Evolutionary conservation across 176 grass and related monocot species (phyloP), one percentile per base, ranked within the genome.

Genomic region (Oryza coarctata): DNA sequence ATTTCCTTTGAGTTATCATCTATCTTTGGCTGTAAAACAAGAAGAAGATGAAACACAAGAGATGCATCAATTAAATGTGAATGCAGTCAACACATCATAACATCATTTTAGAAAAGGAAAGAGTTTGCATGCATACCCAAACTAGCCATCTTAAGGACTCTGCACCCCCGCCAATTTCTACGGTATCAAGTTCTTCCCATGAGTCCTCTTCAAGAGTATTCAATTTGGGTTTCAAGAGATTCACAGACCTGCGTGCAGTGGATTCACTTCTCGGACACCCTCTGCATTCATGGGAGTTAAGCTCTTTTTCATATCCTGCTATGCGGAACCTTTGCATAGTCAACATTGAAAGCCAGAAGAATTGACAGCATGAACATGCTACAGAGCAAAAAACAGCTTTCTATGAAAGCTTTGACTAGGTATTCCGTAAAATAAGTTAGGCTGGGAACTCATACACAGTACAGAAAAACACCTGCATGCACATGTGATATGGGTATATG

Each of bases 161-260:
- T 1, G 93, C 85, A 18, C 96, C 96, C 18, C 83, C 85, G 49
- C 88, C 90, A 55, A 98, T 91, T 68, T 91, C 87, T 28, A 81
- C 73, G 12, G 80, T 84, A 83, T 98, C 89, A 47, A 98, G 89
- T 60, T 98, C 96, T 79, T 98, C 96, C 96, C 96, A 98, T 2
- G 96, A 98, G 29, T 98, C 93, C 83, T 85, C 93, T 89, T 98
- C 93, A 68, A 93, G 84, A 35, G 79, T 49, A 69, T 95, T 93
- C 65, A 98, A 76, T 90, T 88, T 93, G 27, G 96, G 96, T 83
- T 95, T 98, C 79, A 98, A 88, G 38, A 95, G 68, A 90, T 86
- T 76, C 79, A 98, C 81, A 60, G 86, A 95, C 38, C 87, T 82
- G 31, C 90, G 77, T 63, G 92, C 92, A 1, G 93, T 95, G 26